Evolutionary conservation across 345 rosid genomes (phyloP), one percentile per base, ranked within the genome.

Genomic region (Erysimum cheiranthoides): DNA sequence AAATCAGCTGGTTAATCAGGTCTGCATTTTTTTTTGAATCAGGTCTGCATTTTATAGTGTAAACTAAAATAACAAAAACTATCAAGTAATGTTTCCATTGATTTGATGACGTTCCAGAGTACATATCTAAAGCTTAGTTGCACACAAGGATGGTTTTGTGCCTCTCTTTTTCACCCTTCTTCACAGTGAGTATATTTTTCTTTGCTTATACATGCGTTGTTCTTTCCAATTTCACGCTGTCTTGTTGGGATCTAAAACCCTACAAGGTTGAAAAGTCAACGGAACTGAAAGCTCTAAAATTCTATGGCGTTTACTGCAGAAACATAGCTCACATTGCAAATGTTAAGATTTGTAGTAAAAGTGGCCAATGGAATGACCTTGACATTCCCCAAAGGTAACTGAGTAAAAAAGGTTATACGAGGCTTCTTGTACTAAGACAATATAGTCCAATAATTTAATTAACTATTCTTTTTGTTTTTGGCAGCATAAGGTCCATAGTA

Each of bases 141-240:
- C 78, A 86, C 92, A 8, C 97, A 92, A 87, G 97, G 96, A 65
- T 94, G 96, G 93, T 94, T 94, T 82, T 80, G 70, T 47, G 86
- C 97, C 68, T 83, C 95, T 68, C 71, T 86, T 71, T 18, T 77
- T 17, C 93, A 94, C 70, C 93, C 92, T 71, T 59, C 94, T 66
- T 81, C 91, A 63, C 76, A 74, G 97, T 92, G 71, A 84, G 85
- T 77, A 57, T 62, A 14, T 35, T 35, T 61, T 68, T 46, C 8
- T 28, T 69, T 62, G 8, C 13, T 56, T 25, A 10, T 38, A 34
- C 54, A 28, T 66, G 66, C 53, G 30, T 46, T 59, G 4, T 16
- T 58, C 8, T 27, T 45, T 45, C 8, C 32, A 43, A 2, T 21
- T 47, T 62, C 4, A 0, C 7, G 12, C 7, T 70, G 27, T 36